phyloP scores from a whole-genome alignment of 1,284 basidiomycete species.

The Apiotrichum gracile region DNA sequence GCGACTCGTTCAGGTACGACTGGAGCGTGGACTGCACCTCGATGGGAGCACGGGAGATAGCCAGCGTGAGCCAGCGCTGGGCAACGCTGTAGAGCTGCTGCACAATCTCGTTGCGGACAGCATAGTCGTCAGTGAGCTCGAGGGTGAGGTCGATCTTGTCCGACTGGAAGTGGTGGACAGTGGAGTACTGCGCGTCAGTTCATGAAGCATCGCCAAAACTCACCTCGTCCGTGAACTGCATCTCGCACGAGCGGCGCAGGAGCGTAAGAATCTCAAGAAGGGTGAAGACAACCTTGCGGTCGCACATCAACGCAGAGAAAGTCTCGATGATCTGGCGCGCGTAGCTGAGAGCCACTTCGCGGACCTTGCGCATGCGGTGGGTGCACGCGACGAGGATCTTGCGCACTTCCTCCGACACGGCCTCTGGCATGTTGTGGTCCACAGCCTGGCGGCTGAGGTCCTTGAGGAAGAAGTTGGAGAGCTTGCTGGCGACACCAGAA shows the following conservation, averaged over 20 bases:
- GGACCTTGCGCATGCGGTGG: slow-evolving; percentile 73
- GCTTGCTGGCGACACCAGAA: slow-evolving; percentile 81
- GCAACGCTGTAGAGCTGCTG: slow-evolving; percentile 67
- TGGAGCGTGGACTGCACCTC: slow-evolving; percentile 85
- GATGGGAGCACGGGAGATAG: slow-evolving; percentile 78
- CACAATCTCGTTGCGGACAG: slow-evolving; percentile 77
- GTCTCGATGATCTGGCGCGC: slow-evolving; percentile 81
- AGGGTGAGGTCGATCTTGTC: slow-evolving; percentile 68
- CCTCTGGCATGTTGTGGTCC: slow-evolving; percentile 69
- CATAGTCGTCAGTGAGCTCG: slow-evolving; percentile 81
- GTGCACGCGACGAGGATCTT: slow-evolving; percentile 72
- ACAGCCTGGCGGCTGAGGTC: slow-evolving; percentile 68
- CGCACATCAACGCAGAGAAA: slow-evolving; percentile 91
- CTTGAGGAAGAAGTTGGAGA: slow-evolving; percentile 54
- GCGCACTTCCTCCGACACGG: slow-evolving; percentile 68
- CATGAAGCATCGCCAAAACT: slow-evolving; percentile 13
- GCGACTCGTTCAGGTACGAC: slow-evolving; percentile 75
- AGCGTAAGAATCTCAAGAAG: slow-evolving; percentile 89
- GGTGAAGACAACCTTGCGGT: slow-evolving; percentile 76
- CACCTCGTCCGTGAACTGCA: slow-evolving; percentile 87
- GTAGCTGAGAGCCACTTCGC: slow-evolving; percentile 75
- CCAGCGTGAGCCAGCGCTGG: slow-evolving; percentile 75
- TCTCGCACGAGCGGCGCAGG: slow-evolving; percentile 79
- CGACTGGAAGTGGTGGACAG: slow-evolving; percentile 75
- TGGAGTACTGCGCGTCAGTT: slow-evolving; percentile 64